Evolutionary conservation across 768 basidiomycete species (phyloP), one percentile per base, ranked within the genome.

Genomic region (Tulasnella sp.): DNA sequence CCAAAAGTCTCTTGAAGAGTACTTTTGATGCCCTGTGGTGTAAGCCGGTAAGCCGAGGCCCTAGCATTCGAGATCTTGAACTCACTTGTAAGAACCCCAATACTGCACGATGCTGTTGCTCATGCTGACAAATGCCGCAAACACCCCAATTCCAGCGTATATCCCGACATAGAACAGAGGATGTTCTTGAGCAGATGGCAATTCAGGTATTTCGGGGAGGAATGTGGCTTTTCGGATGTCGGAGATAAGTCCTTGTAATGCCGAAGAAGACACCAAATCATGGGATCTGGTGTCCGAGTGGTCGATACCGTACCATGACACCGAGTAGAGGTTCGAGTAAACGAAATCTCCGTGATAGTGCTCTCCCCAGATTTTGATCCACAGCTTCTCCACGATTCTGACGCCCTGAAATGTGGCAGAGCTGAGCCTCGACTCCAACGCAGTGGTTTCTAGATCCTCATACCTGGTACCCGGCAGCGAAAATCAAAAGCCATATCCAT

Each of bases 81-180:
- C 75, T 29, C 25, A 76, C 75, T 34, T 68, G 54, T 79, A 81
- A 11, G 80, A 78, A 4, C 81, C 81, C n/a, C 69, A 37, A 58
- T 87, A 90, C 80, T 91, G 90, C 0, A 87, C 86, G 29, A 85
- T 82, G 22, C 83, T 83, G 22, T 87, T 85, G 11, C 84, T 68
- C 6, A 90, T 83, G 67, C 83, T 85, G 37, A 88, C 82, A 5
- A 89, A 25, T 0, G 87, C 88, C 42, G 85, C 85, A 17, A 80
- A 80, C 7, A 91, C 77, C 0, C 89, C 88, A 77, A 93, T 89
- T 0, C 84, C 84, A 0, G 89, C 89, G 79, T 91, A 93, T 29
- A 92, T 81, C 0, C 86, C 87, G 58, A 93, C 86, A 77, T 92
- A 93, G 83, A 91, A 93, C 79, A 92, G 80, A 0, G 92, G 92